Evolutionary conservation across 2,329 filamentous ascomycete genomes (phyloP).

Genomic region (Trichoderma atroviride): DNA sequence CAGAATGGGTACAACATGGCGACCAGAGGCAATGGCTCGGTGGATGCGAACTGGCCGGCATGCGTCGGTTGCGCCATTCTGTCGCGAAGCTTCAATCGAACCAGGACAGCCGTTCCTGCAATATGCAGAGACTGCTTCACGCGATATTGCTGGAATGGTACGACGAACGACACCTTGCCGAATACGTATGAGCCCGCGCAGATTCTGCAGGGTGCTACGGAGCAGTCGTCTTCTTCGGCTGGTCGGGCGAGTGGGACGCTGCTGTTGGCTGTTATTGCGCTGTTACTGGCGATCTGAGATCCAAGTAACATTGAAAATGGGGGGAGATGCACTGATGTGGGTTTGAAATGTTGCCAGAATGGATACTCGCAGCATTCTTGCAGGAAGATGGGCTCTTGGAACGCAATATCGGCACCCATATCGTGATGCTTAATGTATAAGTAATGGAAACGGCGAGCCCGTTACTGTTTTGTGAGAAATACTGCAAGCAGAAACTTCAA

Average conservation of each 20-base stretch:
- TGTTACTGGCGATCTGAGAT: conserved; percentile 13
- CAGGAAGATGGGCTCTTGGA: neutral
- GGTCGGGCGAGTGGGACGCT: conserved; percentile 9
- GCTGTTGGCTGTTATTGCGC: neutral
- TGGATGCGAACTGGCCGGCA: conserved; percentile 69
- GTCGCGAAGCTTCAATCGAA: conserved; percentile 68
- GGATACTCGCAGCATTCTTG: neutral
- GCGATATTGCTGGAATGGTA: conserved; percentile 86
- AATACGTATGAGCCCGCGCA: conserved; percentile 23
- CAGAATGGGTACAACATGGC: conserved; percentile 78
- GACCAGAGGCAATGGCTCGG: conserved; percentile 74
- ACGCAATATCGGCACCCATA: neutral
- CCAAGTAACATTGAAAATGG: neutral
- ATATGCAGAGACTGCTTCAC: conserved; percentile 74
- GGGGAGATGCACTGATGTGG: too few species aligned
- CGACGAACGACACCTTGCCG: conserved; percentile 32
- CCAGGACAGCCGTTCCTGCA: conserved; percentile 63
- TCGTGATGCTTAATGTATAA: neutral
- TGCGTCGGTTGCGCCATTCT: conserved; percentile 84
- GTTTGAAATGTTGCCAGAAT: neutral
- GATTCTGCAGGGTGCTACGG: conserved; percentile 1
- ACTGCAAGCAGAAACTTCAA: neutral
- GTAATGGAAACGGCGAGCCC: neutral
- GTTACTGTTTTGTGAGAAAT: neutral
- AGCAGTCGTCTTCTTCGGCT: conserved; percentile 15